phyloP scores from a whole-genome alignment of 2,329 filamentous ascomycete genomes.

The Dothideomycetes sp. region DNA sequence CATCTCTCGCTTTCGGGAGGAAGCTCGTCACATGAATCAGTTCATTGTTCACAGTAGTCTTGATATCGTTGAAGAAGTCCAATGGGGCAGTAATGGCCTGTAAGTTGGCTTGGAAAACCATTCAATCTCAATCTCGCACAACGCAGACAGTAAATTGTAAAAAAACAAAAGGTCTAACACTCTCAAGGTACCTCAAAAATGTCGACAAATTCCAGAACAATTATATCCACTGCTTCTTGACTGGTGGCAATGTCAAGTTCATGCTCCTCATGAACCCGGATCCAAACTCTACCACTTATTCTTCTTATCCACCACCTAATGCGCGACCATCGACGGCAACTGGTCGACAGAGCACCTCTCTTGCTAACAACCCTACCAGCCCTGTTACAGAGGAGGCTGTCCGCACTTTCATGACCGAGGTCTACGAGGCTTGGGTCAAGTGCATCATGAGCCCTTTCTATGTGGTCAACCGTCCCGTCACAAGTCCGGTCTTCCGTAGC shows the following conservation, averaged over 20 bases:
- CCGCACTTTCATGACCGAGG: slow-evolving; percentile 85
- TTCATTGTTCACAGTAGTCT: slow-evolving; percentile 92
- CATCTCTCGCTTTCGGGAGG: slow-evolving; percentile 74
- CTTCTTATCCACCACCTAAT: slow-evolving; percentile 18
- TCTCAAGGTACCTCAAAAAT: slow-evolving; percentile 80
- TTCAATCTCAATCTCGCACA: too few relatives aligned
- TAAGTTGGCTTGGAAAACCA: too few relatives aligned
- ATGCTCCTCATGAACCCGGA: slow-evolving; percentile 81
- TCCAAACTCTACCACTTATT: slow-evolving; percentile 22
- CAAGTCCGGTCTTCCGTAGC: slow-evolving; percentile 73
- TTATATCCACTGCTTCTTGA: slow-evolving; percentile 90
- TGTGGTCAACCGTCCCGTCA: slow-evolving; percentile 69
- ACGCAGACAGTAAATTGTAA: too few relatives aligned
- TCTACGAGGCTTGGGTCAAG: slow-evolving; percentile 96
- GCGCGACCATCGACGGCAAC: slow-evolving; percentile 14
- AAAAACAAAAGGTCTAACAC: too few relatives aligned
- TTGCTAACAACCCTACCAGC: slow-evolving; percentile 61
- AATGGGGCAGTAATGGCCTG: slow-evolving; percentile 84
- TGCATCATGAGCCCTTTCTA: slow-evolving; percentile 97
- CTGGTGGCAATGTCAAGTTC: slow-evolving; percentile 85
- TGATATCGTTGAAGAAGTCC: slow-evolving; percentile 91
- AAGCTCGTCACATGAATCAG: slow-evolving; percentile 88
- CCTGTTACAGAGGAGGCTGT: slow-evolving; percentile 93
- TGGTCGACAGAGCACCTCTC: slow-evolving; percentile 21
- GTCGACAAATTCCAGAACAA: slow-evolving; percentile 96